These are phyloP conservation scores for Trichophyton schoenleinii DNA, from an alignment of 2,329 filamentous ascomycete genomes.

Conservation along the genomic window DNA sequence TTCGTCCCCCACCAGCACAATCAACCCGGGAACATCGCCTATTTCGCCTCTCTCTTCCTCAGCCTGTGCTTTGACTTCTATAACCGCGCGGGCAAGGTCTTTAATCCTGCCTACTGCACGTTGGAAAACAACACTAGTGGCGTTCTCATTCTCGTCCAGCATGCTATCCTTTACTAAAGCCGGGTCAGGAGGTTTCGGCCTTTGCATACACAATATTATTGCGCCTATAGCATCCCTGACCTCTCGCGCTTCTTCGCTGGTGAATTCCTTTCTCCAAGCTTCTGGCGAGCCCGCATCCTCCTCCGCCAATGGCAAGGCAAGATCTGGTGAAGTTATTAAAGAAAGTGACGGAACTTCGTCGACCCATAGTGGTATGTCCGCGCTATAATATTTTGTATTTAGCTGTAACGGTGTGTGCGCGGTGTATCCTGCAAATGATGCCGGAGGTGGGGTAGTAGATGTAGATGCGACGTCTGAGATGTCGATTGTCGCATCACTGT, in stretches of 20 bases:
- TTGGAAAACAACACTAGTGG: constrained; percentile 1
- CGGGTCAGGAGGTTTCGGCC: constrained; percentile 19
- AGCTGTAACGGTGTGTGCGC: constrained; percentile 32
- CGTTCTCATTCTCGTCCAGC: neutral
- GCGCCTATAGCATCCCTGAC: constrained; percentile 36
- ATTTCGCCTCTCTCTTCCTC: constrained; percentile 30
- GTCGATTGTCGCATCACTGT: neutral
- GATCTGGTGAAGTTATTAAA: neutral
- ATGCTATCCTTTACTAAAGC: neutral
- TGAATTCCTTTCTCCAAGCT: constrained; percentile 31
- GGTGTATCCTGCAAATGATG: constrained; percentile 35
- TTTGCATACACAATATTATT: constrained; percentile 27
- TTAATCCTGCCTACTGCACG: constrained; percentile 20
- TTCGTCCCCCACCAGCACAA: constrained; percentile 23
- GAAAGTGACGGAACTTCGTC: constrained; percentile 28
- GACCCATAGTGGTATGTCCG: constrained; percentile 36
- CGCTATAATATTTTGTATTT: constrained; percentile 33
- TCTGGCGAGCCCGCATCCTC: constrained; percentile 10
- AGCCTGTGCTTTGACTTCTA: constrained; percentile 27
- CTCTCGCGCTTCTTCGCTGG: constrained; percentile 29
- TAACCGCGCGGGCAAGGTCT: constrained; percentile 26
- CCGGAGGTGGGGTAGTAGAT: constrained; percentile 13
- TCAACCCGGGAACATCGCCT: constrained; percentile 27
- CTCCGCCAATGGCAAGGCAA: neutral
- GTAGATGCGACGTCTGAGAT: neutral